phyloP scores from a whole-genome alignment of 2,329 filamentous ascomycete species.

The Fonsecaea nubica region DNA sequence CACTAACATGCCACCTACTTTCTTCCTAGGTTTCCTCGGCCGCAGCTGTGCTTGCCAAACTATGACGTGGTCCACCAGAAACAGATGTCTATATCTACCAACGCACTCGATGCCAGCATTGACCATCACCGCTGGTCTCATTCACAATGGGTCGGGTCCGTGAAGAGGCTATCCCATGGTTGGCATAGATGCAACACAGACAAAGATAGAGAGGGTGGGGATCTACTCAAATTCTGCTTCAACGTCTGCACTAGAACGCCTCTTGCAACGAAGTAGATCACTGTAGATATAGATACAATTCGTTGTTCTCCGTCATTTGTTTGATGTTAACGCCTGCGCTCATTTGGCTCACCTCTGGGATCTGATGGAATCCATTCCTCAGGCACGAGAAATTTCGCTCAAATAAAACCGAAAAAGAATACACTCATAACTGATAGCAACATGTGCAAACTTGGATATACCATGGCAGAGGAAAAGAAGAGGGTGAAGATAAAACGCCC shows the following conservation, averaged over 20 bases:
- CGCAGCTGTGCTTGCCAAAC: constrained; percentile 48
- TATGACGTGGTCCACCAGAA: constrained; percentile 41
- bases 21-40: constrained; percentile 48
- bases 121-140: neutral
- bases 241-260: neutral
- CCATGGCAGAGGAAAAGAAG: no score
- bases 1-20: neutral
- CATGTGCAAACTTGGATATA: no score
- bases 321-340: neutral
- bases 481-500: neutral
- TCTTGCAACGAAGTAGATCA: neutral
- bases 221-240: neutral
- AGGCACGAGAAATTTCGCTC: neutral
- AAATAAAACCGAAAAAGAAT: neutral
- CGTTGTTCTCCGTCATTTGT: neutral
- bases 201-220: neutral
- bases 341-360: neutral
- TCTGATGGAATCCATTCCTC: neutral
- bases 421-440: no score
- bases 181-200: neutral
- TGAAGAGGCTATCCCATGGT: neutral
- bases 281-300: constrained; percentile 11
- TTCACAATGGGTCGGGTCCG: neutral
- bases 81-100: neutral
- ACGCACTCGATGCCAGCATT: neutral